phyloP scores from a whole-genome alignment of 2,329 filamentous ascomycete species.

The Aspergillus sp. region DNA sequence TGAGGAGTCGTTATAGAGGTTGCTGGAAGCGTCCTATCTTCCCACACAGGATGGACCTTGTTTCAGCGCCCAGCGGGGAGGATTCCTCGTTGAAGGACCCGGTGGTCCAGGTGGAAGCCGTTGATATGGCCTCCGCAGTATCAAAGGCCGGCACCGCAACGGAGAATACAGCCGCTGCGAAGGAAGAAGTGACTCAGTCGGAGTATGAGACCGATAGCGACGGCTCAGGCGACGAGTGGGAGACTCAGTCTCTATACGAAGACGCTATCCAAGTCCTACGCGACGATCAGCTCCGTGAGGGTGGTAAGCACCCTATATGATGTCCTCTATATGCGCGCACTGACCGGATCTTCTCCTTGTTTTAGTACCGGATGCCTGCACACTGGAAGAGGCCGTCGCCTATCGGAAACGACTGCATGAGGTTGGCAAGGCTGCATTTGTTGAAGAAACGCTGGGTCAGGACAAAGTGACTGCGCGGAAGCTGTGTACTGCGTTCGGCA shows the following conservation, averaged over 20 bases:
- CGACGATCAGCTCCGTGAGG: slow-evolving; percentile 52
- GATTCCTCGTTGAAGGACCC: slow-evolving; percentile 36
- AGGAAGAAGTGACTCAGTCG: slow-evolving; percentile 36
- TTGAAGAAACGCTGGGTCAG: slow-evolving; percentile 68
- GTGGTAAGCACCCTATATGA: slow-evolving; percentile 46
- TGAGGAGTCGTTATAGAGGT: slow-evolving; percentile 30
- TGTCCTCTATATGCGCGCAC: slow-evolving; percentile 1
- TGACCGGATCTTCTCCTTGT: background rate
- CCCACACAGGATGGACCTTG: slow-evolving; percentile 42
- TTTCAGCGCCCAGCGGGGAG: slow-evolving; percentile 38
- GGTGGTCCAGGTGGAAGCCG: slow-evolving; percentile 40
- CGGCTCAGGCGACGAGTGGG: slow-evolving; percentile 53
- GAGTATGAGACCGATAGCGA: slow-evolving; percentile 41
- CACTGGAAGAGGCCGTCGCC: slow-evolving; percentile 66
- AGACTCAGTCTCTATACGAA: slow-evolving; percentile 65
- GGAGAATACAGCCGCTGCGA: slow-evolving; percentile 30
- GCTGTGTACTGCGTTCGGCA: slow-evolving; percentile 81
- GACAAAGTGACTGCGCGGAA: slow-evolving; percentile 75
- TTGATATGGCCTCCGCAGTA: slow-evolving; percentile 29
- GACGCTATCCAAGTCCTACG: slow-evolving; percentile 62
- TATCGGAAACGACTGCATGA: slow-evolving; percentile 72
- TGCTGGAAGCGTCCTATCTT: slow-evolving; percentile 36
- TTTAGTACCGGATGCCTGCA: slow-evolving; percentile 58
- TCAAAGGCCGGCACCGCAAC: slow-evolving; percentile 22
- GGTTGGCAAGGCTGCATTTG: slow-evolving; percentile 77